These are phyloP conservation scores for Leccinum uliginosum DNA, from an alignment of 768 basidiomycete genomes.

Conservation along the genomic window DNA sequence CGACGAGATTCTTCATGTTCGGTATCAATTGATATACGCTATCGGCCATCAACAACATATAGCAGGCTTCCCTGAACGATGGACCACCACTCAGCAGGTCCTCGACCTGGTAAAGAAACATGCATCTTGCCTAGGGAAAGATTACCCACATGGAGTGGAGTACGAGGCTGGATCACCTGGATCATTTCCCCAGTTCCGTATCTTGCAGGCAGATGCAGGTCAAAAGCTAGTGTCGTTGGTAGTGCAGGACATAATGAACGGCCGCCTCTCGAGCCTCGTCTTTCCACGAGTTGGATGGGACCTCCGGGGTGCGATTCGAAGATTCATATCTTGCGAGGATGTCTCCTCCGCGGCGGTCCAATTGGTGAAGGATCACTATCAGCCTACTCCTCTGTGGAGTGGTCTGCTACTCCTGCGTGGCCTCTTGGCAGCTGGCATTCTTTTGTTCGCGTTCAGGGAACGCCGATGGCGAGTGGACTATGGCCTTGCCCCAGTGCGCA, in stretches of 20 bases:
- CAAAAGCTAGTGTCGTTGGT: slow-evolving; percentile 10
- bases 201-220: slow-evolving; percentile 14
- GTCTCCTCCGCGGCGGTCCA: background rate
- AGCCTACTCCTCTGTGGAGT: slow-evolving; percentile 11
- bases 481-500: slow-evolving; percentile 30
- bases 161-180: slow-evolving; percentile 9
- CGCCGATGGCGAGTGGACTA: slow-evolving; percentile 39
- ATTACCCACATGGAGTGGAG: slow-evolving; percentile 15
- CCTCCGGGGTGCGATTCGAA: slow-evolving; percentile 9
- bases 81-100: slow-evolving; percentile 31
- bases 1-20: slow-evolving; percentile 32
- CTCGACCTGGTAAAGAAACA: slow-evolving; percentile 22
- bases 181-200: slow-evolving; percentile 24
- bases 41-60: slow-evolving; percentile 27
- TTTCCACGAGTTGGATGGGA: slow-evolving; percentile 7
- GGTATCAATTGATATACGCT: slow-evolving; percentile 37
- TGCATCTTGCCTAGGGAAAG: slow-evolving; percentile 6
- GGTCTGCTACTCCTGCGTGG: slow-evolving; percentile 33
- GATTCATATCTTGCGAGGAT: slow-evolving; percentile 22
- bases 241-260: slow-evolving; percentile 14
- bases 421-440: slow-evolving; percentile 29
- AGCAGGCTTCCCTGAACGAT: slow-evolving; percentile 32
- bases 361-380: slow-evolving; percentile 7
- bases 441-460: slow-evolving; percentile 29
- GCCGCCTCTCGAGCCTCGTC: slow-evolving; percentile 11